Evolutionary conservation across 345 rosid species (phyloP).

Genomic region (Rhodamnia argentea): DNA sequence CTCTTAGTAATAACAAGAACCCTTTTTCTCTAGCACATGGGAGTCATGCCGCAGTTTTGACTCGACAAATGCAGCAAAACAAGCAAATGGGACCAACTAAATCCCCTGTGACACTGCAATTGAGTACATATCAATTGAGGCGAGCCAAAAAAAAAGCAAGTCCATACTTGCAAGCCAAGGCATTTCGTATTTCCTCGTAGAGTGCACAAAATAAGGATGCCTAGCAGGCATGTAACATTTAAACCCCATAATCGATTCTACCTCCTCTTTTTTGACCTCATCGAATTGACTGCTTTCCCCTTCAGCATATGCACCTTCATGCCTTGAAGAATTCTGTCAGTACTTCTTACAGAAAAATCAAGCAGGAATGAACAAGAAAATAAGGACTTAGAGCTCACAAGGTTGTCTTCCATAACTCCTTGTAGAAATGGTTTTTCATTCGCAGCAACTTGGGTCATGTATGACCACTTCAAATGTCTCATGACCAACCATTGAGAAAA

Average conservation of each 20-base stretch:
- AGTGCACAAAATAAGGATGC: background rate
- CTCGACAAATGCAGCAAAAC: too few relatives aligned
- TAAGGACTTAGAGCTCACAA: background rate
- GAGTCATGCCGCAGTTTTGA: too few relatives aligned
- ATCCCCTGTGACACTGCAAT: too few relatives aligned
- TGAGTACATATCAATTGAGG: background rate
- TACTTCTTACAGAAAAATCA: background rate
- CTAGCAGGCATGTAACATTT: background rate
- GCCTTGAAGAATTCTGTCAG: background rate
- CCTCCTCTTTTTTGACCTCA: background rate
- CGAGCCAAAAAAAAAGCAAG: background rate
- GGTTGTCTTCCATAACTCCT: background rate
- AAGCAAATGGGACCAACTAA: too few relatives aligned
- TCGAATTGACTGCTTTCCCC: background rate
- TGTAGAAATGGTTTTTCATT: background rate
- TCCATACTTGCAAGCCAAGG: background rate
- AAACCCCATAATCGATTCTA: background rate
- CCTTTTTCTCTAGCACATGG: background rate
- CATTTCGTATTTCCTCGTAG: background rate
- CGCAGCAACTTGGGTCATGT: background rate
- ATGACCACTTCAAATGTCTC: background rate
- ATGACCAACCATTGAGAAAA: background rate
- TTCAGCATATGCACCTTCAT: background rate
- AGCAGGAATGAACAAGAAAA: background rate
- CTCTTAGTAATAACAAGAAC: background rate